Base-by-base conservation (phyloP, 2,329 filamentous ascomycete genomes). In the Gaeumannomyces sp. region DNA sequence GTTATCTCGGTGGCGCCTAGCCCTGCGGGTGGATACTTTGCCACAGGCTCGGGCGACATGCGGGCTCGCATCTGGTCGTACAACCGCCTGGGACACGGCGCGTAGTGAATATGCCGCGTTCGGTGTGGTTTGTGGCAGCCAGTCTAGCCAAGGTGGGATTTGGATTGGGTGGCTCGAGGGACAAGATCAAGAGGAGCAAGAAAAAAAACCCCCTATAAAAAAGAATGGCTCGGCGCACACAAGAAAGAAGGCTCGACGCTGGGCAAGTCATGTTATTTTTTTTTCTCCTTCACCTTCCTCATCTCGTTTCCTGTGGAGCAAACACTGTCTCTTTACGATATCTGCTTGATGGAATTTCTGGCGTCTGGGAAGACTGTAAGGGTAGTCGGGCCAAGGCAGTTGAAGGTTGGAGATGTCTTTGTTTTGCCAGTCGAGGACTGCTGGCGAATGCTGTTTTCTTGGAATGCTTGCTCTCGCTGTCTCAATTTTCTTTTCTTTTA, bases 1-100 rank as follows among this genome's bases (percentile, higher is more conserved):
- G 95, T 99, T 71, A 98, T 98, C 72, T 97, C 93, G 3, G 95
- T 99, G 63, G 94, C 95, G 1, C 95, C 95, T 28, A 96, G 93
- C 77, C 95, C 95, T 22, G 88, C 86, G 50, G 93, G 93, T 66
- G 87, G 88, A 68, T 89, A 92, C 74, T 99, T 99, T 75, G 95
- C 95, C 57, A 99, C 95, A 6, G 95, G 95, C 67, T 97, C 93
- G 70, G 95, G 95, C 72, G 95, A 99, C 76, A 96, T 96, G 92
- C 90, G 94, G 75, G 95, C 95, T 64, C 89, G 95, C 73, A 98
- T 99, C 79, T 99, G 95, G 95, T 93, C 90, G 72, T 97, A 91
- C 73, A 83, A 85, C 64, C 77, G 81, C 4, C 50, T 63, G 31
- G 59, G 81, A 64, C 78, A 77, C 64, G 70, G 71, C 62, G 62